Evolutionary conservation across 2,329 filamentous ascomycete species (phyloP).

Genomic region (Cladosporium oxysporum): DNA sequence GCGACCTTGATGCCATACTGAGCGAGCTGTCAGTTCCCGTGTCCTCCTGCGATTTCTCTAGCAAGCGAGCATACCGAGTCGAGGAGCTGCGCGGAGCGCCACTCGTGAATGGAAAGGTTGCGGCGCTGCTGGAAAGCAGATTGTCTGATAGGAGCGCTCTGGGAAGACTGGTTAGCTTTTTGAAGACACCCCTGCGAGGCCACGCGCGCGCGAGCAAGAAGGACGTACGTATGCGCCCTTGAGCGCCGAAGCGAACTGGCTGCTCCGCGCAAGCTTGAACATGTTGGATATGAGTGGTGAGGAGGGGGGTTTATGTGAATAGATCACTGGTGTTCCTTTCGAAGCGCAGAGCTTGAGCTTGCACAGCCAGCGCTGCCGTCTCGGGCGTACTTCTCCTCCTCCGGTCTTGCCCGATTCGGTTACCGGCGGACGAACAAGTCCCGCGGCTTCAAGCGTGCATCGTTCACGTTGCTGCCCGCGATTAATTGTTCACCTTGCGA

Average conservation of each 20-base stretch:
- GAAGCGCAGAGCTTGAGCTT: conserved; percentile 17
- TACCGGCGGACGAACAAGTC: background rate
- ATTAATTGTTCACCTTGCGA: background rate
- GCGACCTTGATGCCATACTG: conserved; percentile 95
- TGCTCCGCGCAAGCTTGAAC: conserved; percentile 84
- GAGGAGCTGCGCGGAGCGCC: conserved; percentile 90
- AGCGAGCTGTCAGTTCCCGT: conserved; percentile 24
- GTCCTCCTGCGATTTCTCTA: background rate
- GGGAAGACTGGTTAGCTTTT: conserved; percentile 27
- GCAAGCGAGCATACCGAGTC: conserved; percentile 54
- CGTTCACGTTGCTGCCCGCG: background rate
- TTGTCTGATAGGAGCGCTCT: conserved; percentile 59
- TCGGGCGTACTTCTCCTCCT: background rate
- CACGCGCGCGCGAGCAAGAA: background rate
- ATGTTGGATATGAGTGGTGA: conserved; percentile 50
- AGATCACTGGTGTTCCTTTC: conserved; percentile 14
- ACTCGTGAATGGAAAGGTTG: conserved; percentile 96
- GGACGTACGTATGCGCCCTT: conserved; percentile 68
- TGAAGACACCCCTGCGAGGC: background rate
- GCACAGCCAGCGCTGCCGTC: background rate
- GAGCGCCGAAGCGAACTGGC: conserved; percentile 77
- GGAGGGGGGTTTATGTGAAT: conserved; percentile 6
- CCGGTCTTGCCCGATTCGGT: background rate
- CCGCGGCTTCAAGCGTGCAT: conserved; percentile 1
- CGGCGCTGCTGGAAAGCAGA: conserved; percentile 65